Percentiles rank a stretch among this genome's conserved stretches.
These are phyloP conservation scores for Neurospora sp. DNA, from an alignment of 495 filamentous ascomycete genomes.

Conservation along the genomic window DNA sequence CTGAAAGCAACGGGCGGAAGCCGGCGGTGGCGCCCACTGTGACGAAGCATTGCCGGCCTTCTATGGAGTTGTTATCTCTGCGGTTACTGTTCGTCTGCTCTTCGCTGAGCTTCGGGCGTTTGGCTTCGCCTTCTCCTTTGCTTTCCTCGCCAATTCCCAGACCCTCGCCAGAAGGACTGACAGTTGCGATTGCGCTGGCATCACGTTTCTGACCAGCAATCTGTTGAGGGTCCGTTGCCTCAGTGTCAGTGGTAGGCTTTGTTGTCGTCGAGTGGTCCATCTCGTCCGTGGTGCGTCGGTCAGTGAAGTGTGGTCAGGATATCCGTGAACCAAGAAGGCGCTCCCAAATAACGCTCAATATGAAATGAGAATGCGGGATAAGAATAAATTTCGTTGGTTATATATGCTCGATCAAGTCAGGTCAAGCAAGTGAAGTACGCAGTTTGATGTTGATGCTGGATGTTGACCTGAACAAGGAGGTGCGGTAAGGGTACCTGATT, in stretches of 20 bases:
- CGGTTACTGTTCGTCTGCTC: no score
- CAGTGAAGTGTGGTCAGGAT: neutral
- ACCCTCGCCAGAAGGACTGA: neutral
- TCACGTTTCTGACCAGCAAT: neutral
- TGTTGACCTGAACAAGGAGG: neutral
- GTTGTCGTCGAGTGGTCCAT: neutral
- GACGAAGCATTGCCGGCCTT: conserved; percentile 45
- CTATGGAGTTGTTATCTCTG: neutral
- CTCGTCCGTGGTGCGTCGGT: neutral
- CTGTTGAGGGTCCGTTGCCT: neutral
- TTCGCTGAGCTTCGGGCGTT: neutral
- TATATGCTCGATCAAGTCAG: neutral
- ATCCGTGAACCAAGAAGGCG: neutral
- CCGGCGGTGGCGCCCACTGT: conserved; percentile 87
- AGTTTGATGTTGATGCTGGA: neutral
- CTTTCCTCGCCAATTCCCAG: neutral
- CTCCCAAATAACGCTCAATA: neutral
- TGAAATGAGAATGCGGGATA: neutral
- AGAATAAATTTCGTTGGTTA: neutral
- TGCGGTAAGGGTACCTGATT: neutral
- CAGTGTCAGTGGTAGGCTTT: neutral
- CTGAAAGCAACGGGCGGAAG: conserved; percentile 60
- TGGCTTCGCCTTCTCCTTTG: neutral
- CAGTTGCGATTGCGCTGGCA: neutral
- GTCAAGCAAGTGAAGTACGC: neutral